Base-by-base conservation (phyloP, 2,329 filamentous ascomycete genomes). In the Talaromyces sp. region DNA sequence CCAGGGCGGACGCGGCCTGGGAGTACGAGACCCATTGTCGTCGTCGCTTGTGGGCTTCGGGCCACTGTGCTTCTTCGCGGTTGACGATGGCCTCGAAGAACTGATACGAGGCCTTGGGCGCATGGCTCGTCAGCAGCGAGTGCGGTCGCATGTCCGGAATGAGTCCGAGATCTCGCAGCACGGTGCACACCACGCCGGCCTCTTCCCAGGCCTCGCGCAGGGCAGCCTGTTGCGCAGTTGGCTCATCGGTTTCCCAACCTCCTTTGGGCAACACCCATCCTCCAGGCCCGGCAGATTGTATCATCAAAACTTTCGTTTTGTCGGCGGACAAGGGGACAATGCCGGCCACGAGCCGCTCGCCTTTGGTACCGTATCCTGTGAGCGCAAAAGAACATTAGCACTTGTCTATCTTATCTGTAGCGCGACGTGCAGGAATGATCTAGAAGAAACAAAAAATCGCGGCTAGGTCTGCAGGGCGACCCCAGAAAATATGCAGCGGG, bases 201-300 rank as follows among this genome's bases (percentile, higher is more conserved):
- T 98, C 95, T 80, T 98, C 95, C 95, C 95, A 98, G 64, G 95
- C 95, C 77, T 99, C 95, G 68, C 95, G 83, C 82, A 82, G 89
- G 78, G 86, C 86, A 60, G 95, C 95, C 61, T 95, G 91, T 74
- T 93, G 85, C 64, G 89, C 86, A 65, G 91, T 95, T 64, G 88
- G 85, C 79, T 99, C 95, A 77, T 99, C 95, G 36, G 87, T 89
- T 77, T 99, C 95, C 93, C 95, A 99, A 63, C 95, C 95, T 72
- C 95, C 95, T 76, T 99, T 99, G 63, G 95, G 95, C 62, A 99
- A 83, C 51, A 99, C 95, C 95, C 95, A 99, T 70, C 91, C 91
- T 75, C 91, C 91, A 70, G 92, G 88, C 66, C 91, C 86, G 58
- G 91, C 93, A 59, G 92, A 96, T 80, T 97, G 92, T 70, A 98